Evolutionary conservation across 305 asterid genomes (phyloP).

Genomic region (Fraxinus ornus): DNA sequence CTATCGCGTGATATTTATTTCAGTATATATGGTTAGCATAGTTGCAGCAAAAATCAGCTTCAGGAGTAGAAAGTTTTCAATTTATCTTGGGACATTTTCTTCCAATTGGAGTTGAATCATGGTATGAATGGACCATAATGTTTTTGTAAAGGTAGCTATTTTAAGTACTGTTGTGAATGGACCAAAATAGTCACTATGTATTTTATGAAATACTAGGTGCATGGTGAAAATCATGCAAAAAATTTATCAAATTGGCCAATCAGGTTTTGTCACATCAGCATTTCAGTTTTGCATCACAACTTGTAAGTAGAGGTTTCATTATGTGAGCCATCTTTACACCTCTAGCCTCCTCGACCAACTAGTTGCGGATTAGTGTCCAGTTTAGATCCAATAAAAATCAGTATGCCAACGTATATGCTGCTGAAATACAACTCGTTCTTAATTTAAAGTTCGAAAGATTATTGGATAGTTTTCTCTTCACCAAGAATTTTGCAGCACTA

Average conservation of each 20-base stretch:
- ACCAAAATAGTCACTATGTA: not conserved
- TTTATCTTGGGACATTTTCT: not conserved
- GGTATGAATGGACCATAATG: not conserved
- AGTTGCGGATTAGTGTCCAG: not conserved
- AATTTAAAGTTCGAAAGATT: not conserved
- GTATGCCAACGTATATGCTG: not conserved
- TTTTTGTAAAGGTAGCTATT: not conserved
- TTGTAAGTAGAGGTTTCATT: not conserved
- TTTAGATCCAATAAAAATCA: not conserved
- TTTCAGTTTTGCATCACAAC: not conserved
- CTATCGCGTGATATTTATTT: not conserved
- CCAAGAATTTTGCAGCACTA: constrained; percentile 15
- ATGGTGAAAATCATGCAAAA: not conserved
- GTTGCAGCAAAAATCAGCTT: not conserved
- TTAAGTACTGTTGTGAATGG: not conserved
- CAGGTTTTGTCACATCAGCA: not conserved
- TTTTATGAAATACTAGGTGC: not conserved
- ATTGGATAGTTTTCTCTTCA: not conserved
- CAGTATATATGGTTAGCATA: not conserved
- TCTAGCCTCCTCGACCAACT: not conserved
- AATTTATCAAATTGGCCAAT: not conserved
- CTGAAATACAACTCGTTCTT: not conserved
- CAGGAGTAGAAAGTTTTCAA: not conserved
- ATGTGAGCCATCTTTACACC: not conserved
- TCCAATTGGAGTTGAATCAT: not conserved